phyloP scores from a whole-genome alignment of 495 filamentous ascomycete species.

The Amniculicola lignicola region DNA sequence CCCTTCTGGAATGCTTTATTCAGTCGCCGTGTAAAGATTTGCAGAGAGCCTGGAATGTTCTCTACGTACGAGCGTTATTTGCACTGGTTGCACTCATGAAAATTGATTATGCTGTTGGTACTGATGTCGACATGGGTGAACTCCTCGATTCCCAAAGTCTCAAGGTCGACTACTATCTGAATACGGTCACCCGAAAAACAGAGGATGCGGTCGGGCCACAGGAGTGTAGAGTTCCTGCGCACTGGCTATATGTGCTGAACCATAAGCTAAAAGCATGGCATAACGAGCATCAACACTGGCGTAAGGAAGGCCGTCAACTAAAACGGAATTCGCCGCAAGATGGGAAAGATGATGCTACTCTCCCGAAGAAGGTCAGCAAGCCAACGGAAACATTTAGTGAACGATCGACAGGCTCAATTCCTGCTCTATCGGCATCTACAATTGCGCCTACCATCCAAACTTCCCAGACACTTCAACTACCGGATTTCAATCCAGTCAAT shows the following conservation, averaged over 20 bases:
- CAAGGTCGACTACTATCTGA: slow-evolving; percentile 49
- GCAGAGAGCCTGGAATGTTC: slow-evolving; percentile 48
- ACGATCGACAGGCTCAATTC: not conserved
- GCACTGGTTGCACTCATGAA: slow-evolving; percentile 51
- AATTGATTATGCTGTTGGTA: slow-evolving; percentile 49
- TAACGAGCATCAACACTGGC: slow-evolving; percentile 20
- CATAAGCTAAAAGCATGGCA: slow-evolving; percentile 26
- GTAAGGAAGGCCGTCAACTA: slow-evolving; percentile 14
- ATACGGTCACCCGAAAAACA: slow-evolving; percentile 40
- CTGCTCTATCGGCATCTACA: not conserved
- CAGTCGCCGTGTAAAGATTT: slow-evolving; percentile 44
- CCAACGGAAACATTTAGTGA: not conserved
- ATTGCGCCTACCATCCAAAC: not conserved
- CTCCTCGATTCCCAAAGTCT: slow-evolving; percentile 46
- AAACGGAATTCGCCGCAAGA: not conserved
- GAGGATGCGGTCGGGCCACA: slow-evolving; percentile 27
- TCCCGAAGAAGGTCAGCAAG: not conserved
- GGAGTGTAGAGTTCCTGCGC: slow-evolving; percentile 18
- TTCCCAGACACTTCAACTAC: not conserved
- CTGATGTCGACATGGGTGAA: slow-evolving; percentile 44
- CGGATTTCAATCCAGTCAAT: not conserved
- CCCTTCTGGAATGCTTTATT: slow-evolving; percentile 49
- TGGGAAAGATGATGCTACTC: not conserved
- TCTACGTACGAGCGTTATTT: slow-evolving; percentile 47
- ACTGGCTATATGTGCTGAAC: slow-evolving; percentile 22